Evolutionary conservation across 352 stramenopile species (phyloP).

Genomic region (Pythium sukuiense): DNA sequence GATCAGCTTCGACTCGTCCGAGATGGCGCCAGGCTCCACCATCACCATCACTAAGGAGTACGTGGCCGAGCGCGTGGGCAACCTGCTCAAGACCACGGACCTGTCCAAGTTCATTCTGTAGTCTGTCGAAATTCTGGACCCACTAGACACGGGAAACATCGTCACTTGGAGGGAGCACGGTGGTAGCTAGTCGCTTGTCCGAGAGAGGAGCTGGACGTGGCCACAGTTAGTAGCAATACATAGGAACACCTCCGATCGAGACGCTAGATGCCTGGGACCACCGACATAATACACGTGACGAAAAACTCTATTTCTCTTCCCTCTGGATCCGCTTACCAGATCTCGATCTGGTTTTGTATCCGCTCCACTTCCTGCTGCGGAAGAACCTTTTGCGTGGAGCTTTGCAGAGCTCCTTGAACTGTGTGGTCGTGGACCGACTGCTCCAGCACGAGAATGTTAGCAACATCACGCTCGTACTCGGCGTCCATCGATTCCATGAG

Average conservation of each 20-base stretch:
- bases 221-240: neutral
- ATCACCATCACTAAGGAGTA: constrained; percentile 95
- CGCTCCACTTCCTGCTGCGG: constrained; percentile 70
- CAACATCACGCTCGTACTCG: constrained; percentile 41
- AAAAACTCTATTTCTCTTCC: constrained; percentile 3
- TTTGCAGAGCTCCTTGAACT: constrained; percentile 39
- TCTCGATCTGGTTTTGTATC: constrained; percentile 79
- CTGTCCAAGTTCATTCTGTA: constrained; percentile 99
- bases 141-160: neutral
- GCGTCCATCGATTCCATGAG: constrained; percentile 53
- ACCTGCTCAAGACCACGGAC: constrained; percentile 95
- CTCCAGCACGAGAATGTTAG: constrained; percentile 41
- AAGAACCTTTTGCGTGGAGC: constrained; percentile 44
- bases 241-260: neutral
- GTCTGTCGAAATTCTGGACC: constrained; percentile 23
- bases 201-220: neutral
- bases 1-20: constrained; percentile 97
- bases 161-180: neutral
- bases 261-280: neutral
- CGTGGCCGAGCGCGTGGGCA: constrained; percentile 92
- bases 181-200: neutral
- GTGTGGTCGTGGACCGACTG: constrained; percentile 48
- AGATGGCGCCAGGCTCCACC: constrained; percentile 77
- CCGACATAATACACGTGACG: constrained; percentile 4
- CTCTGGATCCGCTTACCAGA: constrained; percentile 42